phyloP scores from a whole-genome alignment of 1,139 yeast species.

The Saccharomyces pastorianus region DNA sequence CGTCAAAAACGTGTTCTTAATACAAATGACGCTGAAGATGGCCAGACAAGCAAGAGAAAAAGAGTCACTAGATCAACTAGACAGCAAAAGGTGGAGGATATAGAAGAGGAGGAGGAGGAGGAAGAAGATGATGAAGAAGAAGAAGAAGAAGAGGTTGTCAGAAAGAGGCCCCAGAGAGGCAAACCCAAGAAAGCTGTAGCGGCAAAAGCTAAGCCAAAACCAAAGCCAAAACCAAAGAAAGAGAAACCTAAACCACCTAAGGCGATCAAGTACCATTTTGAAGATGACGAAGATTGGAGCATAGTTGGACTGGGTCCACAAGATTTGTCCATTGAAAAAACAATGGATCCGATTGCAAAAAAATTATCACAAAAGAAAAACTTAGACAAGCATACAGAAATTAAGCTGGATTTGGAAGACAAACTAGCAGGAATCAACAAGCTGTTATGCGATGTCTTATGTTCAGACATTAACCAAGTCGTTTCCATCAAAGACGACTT shows the following conservation, averaged over 20 bases:
- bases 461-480: conserved; percentile 6
- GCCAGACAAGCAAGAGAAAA: conserved; percentile 2
- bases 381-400: conserved; percentile 24
- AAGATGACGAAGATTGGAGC: conserved; percentile 30
- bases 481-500: conserved; percentile 14
- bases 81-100: conserved; percentile 7
- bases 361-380: conserved; percentile 26
- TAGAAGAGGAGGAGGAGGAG: conserved; percentile 6
- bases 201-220: conserved; percentile 8
- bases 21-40: neutral
- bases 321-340: conserved; percentile 17
- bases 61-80: conserved; percentile 16
- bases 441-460: conserved; percentile 13
- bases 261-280: conserved; percentile 21
- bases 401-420: conserved; percentile 23
- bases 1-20: conserved; percentile 4
- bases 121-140: neutral
- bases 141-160: conserved; percentile 3
- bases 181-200: conserved; percentile 4
- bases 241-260: conserved; percentile 6
- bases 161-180: neutral
- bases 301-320: conserved; percentile 31
- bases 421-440: conserved; percentile 22
- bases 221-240: conserved; percentile 6
- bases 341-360: conserved; percentile 19